These are phyloP conservation scores for Emmonsiellopsis sp. DNA, from an alignment of 2,329 filamentous ascomycete genomes.

Conservation along the genomic window DNA sequence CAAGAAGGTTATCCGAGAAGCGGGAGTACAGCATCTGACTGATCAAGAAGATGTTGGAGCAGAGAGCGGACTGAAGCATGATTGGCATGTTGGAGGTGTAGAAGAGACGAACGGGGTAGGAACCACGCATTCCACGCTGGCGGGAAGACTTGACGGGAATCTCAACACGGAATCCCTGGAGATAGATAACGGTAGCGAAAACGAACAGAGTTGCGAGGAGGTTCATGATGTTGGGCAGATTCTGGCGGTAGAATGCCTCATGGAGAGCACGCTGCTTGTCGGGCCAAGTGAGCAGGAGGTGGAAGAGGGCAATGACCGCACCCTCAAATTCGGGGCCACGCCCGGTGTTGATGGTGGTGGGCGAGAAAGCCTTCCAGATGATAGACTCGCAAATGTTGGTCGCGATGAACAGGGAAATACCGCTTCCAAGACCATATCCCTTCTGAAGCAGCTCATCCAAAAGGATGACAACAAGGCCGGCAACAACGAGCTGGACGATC, in stretches of 20 bases:
- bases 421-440: conserved; percentile 95
- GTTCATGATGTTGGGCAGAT: conserved; percentile 99
- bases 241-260: conserved; percentile 99
- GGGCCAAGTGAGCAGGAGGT: conserved; percentile 61
- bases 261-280: conserved; percentile 98
- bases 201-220: conserved; percentile 83
- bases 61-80: conserved; percentile 98
- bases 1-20: conserved; percentile 97
- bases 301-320: conserved; percentile 14
- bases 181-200: conserved; percentile 97
- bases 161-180: conserved; percentile 98
- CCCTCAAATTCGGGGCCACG: conserved; percentile 74
- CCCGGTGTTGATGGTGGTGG: conserved; percentile 97
- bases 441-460: conserved; percentile 99
- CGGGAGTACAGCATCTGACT: conserved; percentile 99
- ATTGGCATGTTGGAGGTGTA: conserved; percentile 99
- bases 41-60: conserved; percentile 98
- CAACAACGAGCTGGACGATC: conserved; percentile 94
- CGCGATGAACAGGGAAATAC: conserved; percentile 98
- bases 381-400: conserved; percentile 99
- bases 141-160: conserved; percentile 99
- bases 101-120: conserved; percentile 97
- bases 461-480: conserved; percentile 96
- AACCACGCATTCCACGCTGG: conserved; percentile 96
- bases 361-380: conserved; percentile 99